Conservation (phyloP, 768 basidiomycete species). For the Mycena latifolia region DNA sequence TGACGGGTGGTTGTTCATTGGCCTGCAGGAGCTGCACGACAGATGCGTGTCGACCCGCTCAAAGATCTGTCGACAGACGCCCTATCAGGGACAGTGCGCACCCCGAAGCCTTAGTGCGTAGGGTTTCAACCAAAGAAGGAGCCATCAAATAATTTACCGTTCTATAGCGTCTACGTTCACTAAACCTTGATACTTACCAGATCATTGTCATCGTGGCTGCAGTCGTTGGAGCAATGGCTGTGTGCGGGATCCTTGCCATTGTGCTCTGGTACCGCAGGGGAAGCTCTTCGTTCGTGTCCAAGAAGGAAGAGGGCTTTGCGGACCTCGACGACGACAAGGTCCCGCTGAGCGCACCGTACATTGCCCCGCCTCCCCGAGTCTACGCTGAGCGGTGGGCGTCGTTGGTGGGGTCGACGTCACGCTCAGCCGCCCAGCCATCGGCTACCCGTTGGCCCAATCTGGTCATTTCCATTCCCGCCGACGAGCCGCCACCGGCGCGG, state of each 20-base stretch:
- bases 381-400: slow-evolving; percentile 11
- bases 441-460: background rate
- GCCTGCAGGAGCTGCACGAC: slow-evolving; percentile 1
- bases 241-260: slow-evolving; percentile 1
- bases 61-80: slow-evolving; percentile 5
- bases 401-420: background rate
- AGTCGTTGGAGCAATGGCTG: slow-evolving; percentile 1
- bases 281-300: background rate
- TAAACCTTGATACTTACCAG: background rate
- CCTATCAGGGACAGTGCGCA: background rate
- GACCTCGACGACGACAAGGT: background rate
- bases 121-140: background rate
- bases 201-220: background rate
- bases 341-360: slow-evolving; percentile 7
- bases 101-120: slow-evolving; percentile 1
- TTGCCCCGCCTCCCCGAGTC: slow-evolving; percentile 3
- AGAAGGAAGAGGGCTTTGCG: background rate
- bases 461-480: slow-evolving; percentile 1
- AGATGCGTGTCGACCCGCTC: background rate
- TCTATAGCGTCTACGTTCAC: slow-evolving; percentile 9
- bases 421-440: background rate
- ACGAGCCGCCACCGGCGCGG: background rate
- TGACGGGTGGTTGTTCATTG: background rate
- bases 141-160: background rate
- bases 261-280: slow-evolving; percentile 15